These are phyloP conservation scores for Nakazawaea holstii DNA, from an alignment of 805 yeast genomes.

Conservation along the genomic window DNA sequence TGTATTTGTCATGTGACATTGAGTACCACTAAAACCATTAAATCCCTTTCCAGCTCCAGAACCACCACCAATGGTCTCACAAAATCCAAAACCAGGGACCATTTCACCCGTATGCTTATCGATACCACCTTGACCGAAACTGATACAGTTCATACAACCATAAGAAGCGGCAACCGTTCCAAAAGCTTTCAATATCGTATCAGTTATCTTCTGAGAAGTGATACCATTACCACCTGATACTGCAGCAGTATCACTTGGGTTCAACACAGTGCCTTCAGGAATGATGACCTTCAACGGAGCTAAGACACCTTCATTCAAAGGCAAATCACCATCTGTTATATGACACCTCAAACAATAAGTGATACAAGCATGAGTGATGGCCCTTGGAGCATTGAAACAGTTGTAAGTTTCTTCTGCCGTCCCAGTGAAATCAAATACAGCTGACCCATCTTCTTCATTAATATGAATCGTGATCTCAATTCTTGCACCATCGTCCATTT, in stretches of 20 bases:
- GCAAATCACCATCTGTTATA: slow-evolving; percentile 46
- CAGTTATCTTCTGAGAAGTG: slow-evolving; percentile 85
- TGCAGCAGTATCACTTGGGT: slow-evolving; percentile 41
- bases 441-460: slow-evolving; percentile 32
- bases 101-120: slow-evolving; percentile 30
- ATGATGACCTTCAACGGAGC: slow-evolving; percentile 24
- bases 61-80: slow-evolving; percentile 54
- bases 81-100: slow-evolving; percentile 44
- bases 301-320: slow-evolving; percentile 50
- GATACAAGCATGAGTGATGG: slow-evolving; percentile 48
- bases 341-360: slow-evolving; percentile 46
- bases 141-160: slow-evolving; percentile 84
- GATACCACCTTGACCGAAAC: slow-evolving; percentile 71
- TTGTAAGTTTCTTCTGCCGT: slow-evolving; percentile 48
- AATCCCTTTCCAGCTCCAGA: slow-evolving; percentile 45
- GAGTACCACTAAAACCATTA: slow-evolving; percentile 41
- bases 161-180: slow-evolving; percentile 83
- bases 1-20: slow-evolving; percentile 50
- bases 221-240: slow-evolving; percentile 50
- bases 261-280: slow-evolving; percentile 28
- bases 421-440: slow-evolving; percentile 47
- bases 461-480: slow-evolving; percentile 38
- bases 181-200: slow-evolving; percentile 76
- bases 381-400: slow-evolving; percentile 49
- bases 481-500: slow-evolving; percentile 53